These are phyloP conservation scores for Zarea fungicola DNA, from an alignment of 2,329 filamentous ascomycete genomes.

Conservation along the genomic window DNA sequence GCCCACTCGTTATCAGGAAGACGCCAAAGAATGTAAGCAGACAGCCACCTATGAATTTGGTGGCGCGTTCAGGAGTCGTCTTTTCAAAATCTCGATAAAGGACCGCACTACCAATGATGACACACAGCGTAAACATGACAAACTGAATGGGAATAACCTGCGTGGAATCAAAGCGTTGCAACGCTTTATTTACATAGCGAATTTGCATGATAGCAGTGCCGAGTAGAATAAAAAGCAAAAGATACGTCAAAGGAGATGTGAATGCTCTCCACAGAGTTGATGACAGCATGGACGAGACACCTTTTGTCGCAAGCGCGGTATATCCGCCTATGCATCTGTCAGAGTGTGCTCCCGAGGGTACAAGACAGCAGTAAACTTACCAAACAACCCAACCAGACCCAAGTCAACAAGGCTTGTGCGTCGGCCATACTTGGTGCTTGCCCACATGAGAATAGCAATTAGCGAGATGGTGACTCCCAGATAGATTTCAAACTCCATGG, in stretches of 20 bases:
- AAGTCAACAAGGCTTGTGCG: conserved; percentile 87
- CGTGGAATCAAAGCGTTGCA: conserved; percentile 93
- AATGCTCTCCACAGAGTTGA: conserved; percentile 85
- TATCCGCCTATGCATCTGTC: conserved; percentile 64
- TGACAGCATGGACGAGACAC: conserved; percentile 89
- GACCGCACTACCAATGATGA: conserved; percentile 89
- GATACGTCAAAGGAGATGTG: conserved; percentile 86
- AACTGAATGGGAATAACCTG: conserved; percentile 98
- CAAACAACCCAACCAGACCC: conserved; percentile 88
- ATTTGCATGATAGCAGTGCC: conserved; percentile 93
- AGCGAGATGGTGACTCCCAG: conserved; percentile 68
- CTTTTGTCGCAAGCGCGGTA: conserved; percentile 94
- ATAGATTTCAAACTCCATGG: conserved; percentile 87
- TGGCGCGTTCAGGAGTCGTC: conserved; percentile 64
- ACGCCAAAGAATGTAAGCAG: conserved; percentile 90
- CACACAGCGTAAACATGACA: conserved; percentile 90
- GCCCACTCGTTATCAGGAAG: conserved; percentile 91
- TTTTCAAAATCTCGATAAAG: conserved; percentile 93
- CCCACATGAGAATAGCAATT: conserved; percentile 73
- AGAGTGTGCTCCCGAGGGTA: conserved; percentile 5
- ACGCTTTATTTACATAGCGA: conserved; percentile 81
- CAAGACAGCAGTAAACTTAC: conserved; percentile 43
- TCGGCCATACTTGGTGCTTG: conserved; percentile 77
- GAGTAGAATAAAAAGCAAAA: conserved; percentile 72
- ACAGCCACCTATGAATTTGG: conserved; percentile 87